Evolutionary conservation across 805 yeast species (phyloP), one percentile per base, ranked within the genome.

Genomic region (Candida methanosorbosa): DNA sequence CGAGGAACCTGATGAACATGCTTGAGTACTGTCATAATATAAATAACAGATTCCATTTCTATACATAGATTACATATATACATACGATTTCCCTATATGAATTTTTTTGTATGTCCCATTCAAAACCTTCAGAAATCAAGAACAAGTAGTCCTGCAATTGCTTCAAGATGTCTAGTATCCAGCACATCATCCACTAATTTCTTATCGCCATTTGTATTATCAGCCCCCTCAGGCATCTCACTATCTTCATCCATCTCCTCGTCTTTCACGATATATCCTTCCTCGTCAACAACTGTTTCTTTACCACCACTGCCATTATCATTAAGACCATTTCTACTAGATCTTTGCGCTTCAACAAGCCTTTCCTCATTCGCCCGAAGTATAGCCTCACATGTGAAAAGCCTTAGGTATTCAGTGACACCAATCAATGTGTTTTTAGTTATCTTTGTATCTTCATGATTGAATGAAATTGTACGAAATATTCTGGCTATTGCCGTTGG

Each of bases 301-400:
- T 8, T n/a, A 20, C 17, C 28, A 12, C 20, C 18, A 3, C 14
- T 18, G 17, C 29, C 18, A 22, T n/a, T 29, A 18, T 19, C 26
- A 29, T 13, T 30, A 21, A 9, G 23, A 21, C 8, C 23, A 8
- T 21, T 21, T 9, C 11, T 21, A 11, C 23, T 9, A 9, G 23
- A 8, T 21, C 23, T 21, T 21, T 21, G 23, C 23, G 8, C 23
- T 21, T n/a, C 23, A 11, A 21, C 11, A 21, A 51, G 18, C 18
- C 59, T 46, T 32, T 67, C 73, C 38, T 74, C 78, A 41, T 76
- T 74, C 9, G 82, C 67, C 38, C 84, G 47, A 6, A 68, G 46
- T 2, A 76, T 62, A 0, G 82, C 82, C 49, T 77, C 84, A 30
- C 65, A 63, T 13, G 78, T 65, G 45, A 77, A 77, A 48, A 76